Base-by-base conservation (phyloP, 2,329 filamentous ascomycete genomes). In the Apiospora koreana region DNA sequence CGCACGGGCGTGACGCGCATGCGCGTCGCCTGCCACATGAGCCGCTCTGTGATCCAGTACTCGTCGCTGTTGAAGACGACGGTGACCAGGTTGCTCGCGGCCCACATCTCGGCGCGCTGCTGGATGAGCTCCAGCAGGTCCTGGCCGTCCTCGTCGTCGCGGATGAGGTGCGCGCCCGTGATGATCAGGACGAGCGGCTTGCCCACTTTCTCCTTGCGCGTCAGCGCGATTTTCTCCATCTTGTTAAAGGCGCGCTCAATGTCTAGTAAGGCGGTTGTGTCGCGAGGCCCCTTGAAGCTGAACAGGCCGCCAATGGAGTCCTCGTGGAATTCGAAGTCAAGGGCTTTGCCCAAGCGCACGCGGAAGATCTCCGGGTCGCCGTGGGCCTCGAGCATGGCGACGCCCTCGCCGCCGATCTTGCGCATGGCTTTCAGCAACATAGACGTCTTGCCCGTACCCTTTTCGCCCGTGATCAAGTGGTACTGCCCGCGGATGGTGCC, bases 191-290 rank as follows among this genome's bases (percentile, higher is more conserved):
- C 87, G 5, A 99, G 85, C 2, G 96, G 96, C 71, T 87, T 86
- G 9, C 88, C 88, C 35, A 89, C 81, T 70, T 80, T 83, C 41
- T 87, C 84, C 62, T 94, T 86, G 67, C 93, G 88, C 74, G 86
- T 86, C 70, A 99, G 83, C 0, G 96, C 96, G 9, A 98, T 94
- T 81, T 99, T 99, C 79, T 99, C 96, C 18, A 99, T 85, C 81
- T 99, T 99, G 86, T 99, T 99, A 79, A 99, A 92, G 0, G 96
- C 96, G 38, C 96, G 91, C 79, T 99, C 96, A 73, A 99, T 98
- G 79, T 99, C 96, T 1, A 99, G 87, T 42, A 99, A 85, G 4
- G 96, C 94, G 0, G 94, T 97, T 3, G 94, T 95, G 77, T 99
- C 96, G 58, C 96, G 89, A 0, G 96, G 96, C 0, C 96, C 96